A percentile compares a stretch with the other conserved stretches of the same genome.
Evolutionary conservation across 2,329 filamentous ascomycete species (phyloP).

Genomic region (Aureobasidium sp.): DNA sequence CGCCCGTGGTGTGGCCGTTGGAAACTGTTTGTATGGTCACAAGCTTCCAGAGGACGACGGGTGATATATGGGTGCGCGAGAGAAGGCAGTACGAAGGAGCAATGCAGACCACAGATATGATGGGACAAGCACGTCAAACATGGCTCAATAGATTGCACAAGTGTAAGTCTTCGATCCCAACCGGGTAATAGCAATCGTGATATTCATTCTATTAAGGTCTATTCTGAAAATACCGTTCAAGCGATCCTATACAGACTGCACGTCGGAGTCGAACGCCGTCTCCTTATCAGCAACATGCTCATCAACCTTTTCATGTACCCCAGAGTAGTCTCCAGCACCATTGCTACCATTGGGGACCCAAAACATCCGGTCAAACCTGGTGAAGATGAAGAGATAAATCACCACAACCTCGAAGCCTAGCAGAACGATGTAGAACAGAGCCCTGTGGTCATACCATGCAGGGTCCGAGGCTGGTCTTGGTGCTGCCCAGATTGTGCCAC

Average conservation of each 20-base stretch:
- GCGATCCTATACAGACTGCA: neutral
- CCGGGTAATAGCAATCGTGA: no score
- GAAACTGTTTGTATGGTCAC: no score
- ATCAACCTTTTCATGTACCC: neutral
- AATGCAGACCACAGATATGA: no score
- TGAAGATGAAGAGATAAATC: slow-evolving; percentile 21
- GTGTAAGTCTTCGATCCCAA: no score
- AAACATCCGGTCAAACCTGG: slow-evolving; percentile 23
- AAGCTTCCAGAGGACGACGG: no score
- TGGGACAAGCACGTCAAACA: no score
- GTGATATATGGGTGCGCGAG: no score
- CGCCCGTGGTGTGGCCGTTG: no score
- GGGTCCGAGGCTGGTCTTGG: slow-evolving; percentile 20
- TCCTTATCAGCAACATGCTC: neutral
- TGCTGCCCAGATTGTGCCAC: slow-evolving; percentile 22
- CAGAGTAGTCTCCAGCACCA: neutral
- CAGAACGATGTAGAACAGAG: slow-evolving; percentile 24
- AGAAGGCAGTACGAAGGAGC: no score
- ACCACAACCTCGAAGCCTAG: slow-evolving; percentile 26
- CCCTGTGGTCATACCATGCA: slow-evolving; percentile 25
- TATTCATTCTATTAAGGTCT: no score
- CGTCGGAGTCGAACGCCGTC: neutral
- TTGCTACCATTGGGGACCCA: slow-evolving; percentile 19
- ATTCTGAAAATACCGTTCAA: no score
- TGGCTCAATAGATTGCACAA: no score